Evolutionary conservation across 2,329 filamentous ascomycete genomes (phyloP).

Genomic region (Ceratocystis huliohia): DNA sequence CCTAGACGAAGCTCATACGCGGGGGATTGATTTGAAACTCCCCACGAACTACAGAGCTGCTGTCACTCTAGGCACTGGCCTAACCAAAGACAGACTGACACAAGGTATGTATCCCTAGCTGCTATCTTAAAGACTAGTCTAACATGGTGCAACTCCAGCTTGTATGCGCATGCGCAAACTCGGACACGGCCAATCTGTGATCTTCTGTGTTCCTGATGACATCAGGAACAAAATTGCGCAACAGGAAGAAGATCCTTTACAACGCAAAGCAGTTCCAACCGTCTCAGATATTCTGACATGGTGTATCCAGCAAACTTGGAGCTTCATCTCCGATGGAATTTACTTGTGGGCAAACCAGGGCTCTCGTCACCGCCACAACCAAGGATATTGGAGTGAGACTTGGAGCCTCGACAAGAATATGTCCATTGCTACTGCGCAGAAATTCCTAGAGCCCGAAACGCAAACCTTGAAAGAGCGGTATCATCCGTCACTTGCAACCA

Average conservation of each 20-base stretch:
- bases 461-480: constrained; percentile 42
- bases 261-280: constrained; percentile 27
- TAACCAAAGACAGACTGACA: constrained; percentile 56
- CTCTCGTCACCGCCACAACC: constrained; percentile 34
- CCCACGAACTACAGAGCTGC: constrained; percentile 47
- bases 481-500: constrained; percentile 26
- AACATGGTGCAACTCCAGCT: constrained; percentile 30
- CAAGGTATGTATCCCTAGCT: constrained; percentile 41
- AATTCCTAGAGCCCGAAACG: constrained; percentile 44
- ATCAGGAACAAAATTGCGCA: constrained; percentile 42
- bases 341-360: constrained; percentile 52
- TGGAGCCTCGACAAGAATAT: constrained; percentile 18
- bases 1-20: constrained; percentile 56
- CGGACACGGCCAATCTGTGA: constrained; percentile 51
- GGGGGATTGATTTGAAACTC: constrained; percentile 55
- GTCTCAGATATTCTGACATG: constrained; percentile 46
- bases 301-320: constrained; percentile 45
- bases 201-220: constrained; percentile 48
- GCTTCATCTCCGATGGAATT: constrained; percentile 37
- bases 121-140: not conserved
- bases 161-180: constrained; percentile 62
- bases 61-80: constrained; percentile 50
- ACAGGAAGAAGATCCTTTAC: not conserved
- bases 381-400: constrained; percentile 27
- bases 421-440: constrained; percentile 27